Evolutionary conservation across 1,284 basidiomycete genomes (phyloP).

Genomic region (Pseudozyma pruni): DNA sequence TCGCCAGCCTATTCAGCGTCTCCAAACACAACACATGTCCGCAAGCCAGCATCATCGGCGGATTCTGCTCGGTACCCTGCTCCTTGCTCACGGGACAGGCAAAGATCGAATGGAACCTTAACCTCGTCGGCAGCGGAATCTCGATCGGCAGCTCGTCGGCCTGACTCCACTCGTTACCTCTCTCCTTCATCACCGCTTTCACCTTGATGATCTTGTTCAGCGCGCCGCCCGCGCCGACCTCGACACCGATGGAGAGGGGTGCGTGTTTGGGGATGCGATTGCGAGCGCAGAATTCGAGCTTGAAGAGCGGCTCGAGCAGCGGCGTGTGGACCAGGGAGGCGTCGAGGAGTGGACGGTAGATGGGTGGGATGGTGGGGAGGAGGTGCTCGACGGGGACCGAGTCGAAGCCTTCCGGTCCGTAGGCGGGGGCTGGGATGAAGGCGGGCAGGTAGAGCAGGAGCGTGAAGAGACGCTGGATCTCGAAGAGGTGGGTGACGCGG

Average conservation of each 20-base stretch:
- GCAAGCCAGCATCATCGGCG: constrained; percentile 96
- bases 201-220: constrained; percentile 90
- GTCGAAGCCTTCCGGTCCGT: constrained; percentile 29
- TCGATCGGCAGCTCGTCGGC: constrained; percentile 92
- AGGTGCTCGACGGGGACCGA: constrained; percentile 40
- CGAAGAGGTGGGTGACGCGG: constrained; percentile 74
- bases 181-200: constrained; percentile 87
- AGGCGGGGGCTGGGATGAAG: constrained; percentile 29
- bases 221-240: constrained; percentile 89
- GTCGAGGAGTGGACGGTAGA: constrained; percentile 54
- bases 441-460: constrained; percentile 78
- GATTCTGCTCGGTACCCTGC: constrained; percentile 89
- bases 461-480: constrained; percentile 81
- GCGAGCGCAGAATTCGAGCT: constrained; percentile 86
- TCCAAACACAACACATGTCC: constrained; percentile 74
- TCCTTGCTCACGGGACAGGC: constrained; percentile 98
- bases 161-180: constrained; percentile 89
- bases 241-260: constrained; percentile 84
- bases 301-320: constrained; percentile 83
- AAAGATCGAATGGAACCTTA: constrained; percentile 92
- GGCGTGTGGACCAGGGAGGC: constrained; percentile 70
- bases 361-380: constrained; percentile 37
- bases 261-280: constrained; percentile 87
- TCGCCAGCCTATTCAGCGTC: constrained; percentile 68
- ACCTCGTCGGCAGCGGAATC: constrained; percentile 82